Evolutionary conservation across 129 eudicot genomes (phyloP), one percentile per base, ranked within the genome.

Genomic region (Escallonia rubra): DNA sequence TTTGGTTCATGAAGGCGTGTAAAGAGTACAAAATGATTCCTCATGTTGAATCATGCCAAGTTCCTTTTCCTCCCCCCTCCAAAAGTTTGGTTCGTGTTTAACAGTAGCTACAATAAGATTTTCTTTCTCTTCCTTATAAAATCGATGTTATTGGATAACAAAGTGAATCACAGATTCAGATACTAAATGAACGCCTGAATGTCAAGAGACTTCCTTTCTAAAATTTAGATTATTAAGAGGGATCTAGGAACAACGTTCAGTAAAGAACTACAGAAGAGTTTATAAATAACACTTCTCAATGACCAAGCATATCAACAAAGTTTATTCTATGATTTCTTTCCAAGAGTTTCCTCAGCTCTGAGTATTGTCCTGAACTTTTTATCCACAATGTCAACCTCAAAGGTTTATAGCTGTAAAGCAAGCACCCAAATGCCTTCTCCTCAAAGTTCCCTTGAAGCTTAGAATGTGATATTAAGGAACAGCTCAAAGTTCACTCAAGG

Each of bases 1-100:
- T 51, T 14, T 54, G 2, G 5, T 34, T 23, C 8, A 16, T 61
- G 16, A 54, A n/a, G 3, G 59, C 59, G 59, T 54, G 59, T 13
- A 12, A 54, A 54, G 59, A 54, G 23, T 48, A 12, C 67, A 63
- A 63, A 63, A 43, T 63, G 41, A 63, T 63, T 61, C 52, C 67
- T n/a, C 2, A 13, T 43, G 40, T 39, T 61, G 52, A 44, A 67
- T 4, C 62, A 40, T 5, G 3, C 43, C 8, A 68, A 8, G 4
- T 14, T 4, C 40, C 12, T 8, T 43, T 2, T 16, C 45, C 50
- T 9, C 13, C 38, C 52, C 53, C 53, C 42, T 63, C n/a, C n/a
- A n/a, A n/a, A n/a, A n/a, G n/a, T n/a, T n/a, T n/a, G n/a, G n/a
- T n/a, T 44, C 40, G 50, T 48, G 15, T 5, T 15, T 15, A 16